phyloP scores from a whole-genome alignment of 257 asterid species.

The Solanum chmielewskii region DNA sequence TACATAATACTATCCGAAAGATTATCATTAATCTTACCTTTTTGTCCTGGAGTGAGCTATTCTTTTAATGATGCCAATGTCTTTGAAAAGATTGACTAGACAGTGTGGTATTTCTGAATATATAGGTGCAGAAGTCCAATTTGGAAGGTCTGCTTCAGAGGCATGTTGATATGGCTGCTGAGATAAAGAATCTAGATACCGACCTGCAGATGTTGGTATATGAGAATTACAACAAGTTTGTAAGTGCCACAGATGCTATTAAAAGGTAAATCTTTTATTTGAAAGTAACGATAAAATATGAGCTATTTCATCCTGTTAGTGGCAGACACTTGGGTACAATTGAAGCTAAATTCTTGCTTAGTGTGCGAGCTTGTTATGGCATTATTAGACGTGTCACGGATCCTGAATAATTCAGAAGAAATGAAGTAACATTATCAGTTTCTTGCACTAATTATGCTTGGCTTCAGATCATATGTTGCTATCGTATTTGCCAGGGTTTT shows the following conservation, averaged over 20 bases:
- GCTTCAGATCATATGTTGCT: background rate
- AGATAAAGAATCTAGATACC: conserved; percentile 92
- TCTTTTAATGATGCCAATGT: background rate
- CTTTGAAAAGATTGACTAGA: background rate
- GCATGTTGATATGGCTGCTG: conserved; percentile 99
- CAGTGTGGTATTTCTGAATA: background rate
- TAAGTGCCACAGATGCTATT: conserved; percentile 93
- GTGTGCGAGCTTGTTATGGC: background rate
- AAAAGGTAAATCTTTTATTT: conserved; percentile 46
- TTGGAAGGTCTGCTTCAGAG: conserved; percentile 92
- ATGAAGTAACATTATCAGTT: background rate
- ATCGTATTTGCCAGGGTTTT: background rate
- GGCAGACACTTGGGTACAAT: background rate
- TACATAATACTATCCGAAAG: background rate
- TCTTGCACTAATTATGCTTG: background rate
- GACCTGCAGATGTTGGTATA: conserved; percentile 98
- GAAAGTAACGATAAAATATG: background rate
- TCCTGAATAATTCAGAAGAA: background rate
- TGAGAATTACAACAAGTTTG: conserved; percentile 96
- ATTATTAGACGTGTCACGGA: background rate
- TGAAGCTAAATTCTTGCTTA: background rate
- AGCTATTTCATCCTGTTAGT: background rate
- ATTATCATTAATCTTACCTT: background rate
- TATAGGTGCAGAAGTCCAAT: conserved; percentile 82
- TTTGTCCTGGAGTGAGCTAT: background rate